These are phyloP conservation scores for Fusarium siculi DNA, from an alignment of 2,329 filamentous ascomycete genomes.

Conservation along the genomic window DNA sequence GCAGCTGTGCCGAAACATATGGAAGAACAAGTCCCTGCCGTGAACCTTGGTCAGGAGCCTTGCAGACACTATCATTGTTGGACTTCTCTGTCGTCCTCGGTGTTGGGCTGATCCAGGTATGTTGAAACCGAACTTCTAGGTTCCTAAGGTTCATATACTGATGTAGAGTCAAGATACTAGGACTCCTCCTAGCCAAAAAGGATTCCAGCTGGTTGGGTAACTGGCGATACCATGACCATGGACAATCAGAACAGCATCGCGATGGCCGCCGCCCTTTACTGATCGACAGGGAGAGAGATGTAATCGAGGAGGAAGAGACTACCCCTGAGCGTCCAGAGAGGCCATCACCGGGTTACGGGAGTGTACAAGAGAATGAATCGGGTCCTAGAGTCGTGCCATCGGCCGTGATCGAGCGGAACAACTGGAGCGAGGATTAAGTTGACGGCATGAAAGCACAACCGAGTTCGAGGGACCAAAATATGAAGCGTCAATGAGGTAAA, in stretches of 20 bases:
- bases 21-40: constrained; percentile 60
- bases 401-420: constrained; percentile 39
- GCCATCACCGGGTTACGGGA: constrained; percentile 32
- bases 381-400: constrained; percentile 45
- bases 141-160: neutral
- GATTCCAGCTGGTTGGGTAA: constrained; percentile 47
- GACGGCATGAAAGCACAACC: neutral
- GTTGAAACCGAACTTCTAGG: neutral
- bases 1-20: constrained; percentile 58
- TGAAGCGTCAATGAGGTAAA: too few relatives aligned
- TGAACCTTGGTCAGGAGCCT: constrained; percentile 64
- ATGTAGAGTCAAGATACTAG: constrained; percentile 42
- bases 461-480: neutral
- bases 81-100: constrained; percentile 64
- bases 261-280: constrained; percentile 43
- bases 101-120: constrained; percentile 67
- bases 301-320: constrained; percentile 40
- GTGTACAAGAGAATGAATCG: constrained; percentile 22
- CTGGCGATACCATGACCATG: constrained; percentile 27
- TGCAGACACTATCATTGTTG: constrained; percentile 64
- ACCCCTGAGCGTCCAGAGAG: constrained; percentile 12
- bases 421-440: constrained; percentile 36
- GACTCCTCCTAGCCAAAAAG: constrained; percentile 46
- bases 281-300: constrained; percentile 44
- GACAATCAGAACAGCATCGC: constrained; percentile 4